Percentiles rank a stretch among this genome's conserved stretches.
Evolutionary conservation across 345 rosid genomes (phyloP).

Genomic region (Lumnitzera racemosa): DNA sequence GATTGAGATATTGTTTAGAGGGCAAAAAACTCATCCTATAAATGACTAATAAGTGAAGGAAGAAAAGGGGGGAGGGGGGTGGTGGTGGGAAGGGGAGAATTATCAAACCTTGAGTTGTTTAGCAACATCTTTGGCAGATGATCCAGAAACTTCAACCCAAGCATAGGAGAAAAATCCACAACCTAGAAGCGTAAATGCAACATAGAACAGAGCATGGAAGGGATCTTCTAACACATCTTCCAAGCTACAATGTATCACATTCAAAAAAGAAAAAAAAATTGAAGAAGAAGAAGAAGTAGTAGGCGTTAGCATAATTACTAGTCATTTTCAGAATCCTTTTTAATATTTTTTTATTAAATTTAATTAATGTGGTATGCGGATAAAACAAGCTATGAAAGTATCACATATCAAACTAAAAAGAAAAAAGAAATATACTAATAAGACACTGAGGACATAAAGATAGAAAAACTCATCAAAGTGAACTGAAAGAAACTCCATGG

Average conservation of each 20-base stretch:
- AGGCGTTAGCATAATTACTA: too few relatives aligned
- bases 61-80: too few relatives aligned
- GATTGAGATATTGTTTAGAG: too few relatives aligned
- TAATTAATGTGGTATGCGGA: too few relatives aligned
- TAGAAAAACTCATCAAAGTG: neutral
- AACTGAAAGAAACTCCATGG: too few relatives aligned
- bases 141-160: conserved; percentile 37
- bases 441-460: neutral
- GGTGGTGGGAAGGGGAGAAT: too few relatives aligned
- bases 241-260: conserved; percentile 10
- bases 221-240: conserved; percentile 34
- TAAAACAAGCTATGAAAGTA: too few relatives aligned
- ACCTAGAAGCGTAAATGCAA: conserved; percentile 26
- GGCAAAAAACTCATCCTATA: too few relatives aligned
- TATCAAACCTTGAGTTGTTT: conserved; percentile 20
- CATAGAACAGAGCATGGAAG: conserved; percentile 32
- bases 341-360: neutral
- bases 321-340: too few relatives aligned
- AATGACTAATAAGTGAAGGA: too few relatives aligned
- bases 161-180: conserved; percentile 34
- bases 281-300: too few relatives aligned
- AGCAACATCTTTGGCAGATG: conserved; percentile 33
- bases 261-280: neutral
- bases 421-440: neutral
- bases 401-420: neutral